These are phyloP conservation scores for Aspergillus jensenii DNA, from an alignment of 2,329 filamentous ascomycete genomes.

Conservation along the genomic window DNA sequence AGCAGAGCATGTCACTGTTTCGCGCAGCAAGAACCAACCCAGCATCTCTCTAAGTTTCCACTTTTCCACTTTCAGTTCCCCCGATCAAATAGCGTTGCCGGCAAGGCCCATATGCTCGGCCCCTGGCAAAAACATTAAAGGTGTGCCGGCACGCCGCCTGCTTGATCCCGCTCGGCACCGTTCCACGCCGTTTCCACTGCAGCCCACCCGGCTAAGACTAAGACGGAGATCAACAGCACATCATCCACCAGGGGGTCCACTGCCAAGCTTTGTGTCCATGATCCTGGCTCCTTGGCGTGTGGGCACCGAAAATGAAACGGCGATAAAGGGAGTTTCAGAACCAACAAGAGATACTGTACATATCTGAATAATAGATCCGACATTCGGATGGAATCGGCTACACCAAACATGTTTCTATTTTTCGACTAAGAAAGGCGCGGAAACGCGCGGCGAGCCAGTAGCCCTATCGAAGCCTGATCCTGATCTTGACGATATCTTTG, in stretches of 20 bases:
- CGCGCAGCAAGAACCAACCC: neutral
- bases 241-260: conserved; percentile 27
- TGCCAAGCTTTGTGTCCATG: conserved; percentile 29
- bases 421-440: neutral
- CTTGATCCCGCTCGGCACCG: conserved; percentile 15
- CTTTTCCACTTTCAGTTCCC: neutral
- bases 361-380: neutral
- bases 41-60: neutral
- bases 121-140: conserved; percentile 10
- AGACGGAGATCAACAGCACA: conserved; percentile 32
- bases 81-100: conserved; percentile 8
- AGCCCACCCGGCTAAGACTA: conserved; percentile 27
- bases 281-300: conserved; percentile 21
- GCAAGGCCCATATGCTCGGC: neutral
- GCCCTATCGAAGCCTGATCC: neutral
- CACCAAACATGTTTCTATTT: neutral
- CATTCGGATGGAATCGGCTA: neutral
- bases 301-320: neutral
- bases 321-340: conserved; percentile 6
- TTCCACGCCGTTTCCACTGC: neutral
- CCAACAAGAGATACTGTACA: neutral
- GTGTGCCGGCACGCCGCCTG: conserved; percentile 7
- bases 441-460: neutral
- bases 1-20: neutral
- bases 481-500: neutral